phyloP scores from a whole-genome alignment of 2,329 filamentous ascomycete genomes.

The Hymenoscyphus linearis region DNA sequence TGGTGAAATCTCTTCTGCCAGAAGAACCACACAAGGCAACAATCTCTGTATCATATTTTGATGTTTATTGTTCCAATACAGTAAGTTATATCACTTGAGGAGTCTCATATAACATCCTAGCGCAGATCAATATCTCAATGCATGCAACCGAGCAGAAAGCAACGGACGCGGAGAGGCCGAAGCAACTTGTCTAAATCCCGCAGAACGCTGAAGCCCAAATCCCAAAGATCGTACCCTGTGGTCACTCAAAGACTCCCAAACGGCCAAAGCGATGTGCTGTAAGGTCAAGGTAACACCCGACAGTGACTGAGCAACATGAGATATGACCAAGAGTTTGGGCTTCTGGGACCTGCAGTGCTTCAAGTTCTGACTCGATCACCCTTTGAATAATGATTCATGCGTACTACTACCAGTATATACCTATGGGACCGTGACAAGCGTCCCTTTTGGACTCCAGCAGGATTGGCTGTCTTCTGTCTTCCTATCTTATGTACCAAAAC shows the following conservation, averaged over 20 bases:
- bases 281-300: neutral
- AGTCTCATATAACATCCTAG: too few relatives aligned
- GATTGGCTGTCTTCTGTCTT: too few relatives aligned
- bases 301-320: neutral
- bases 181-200: neutral
- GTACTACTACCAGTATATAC: neutral
- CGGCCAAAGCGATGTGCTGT: neutral
- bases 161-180: neutral
- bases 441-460: too few relatives aligned
- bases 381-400: neutral
- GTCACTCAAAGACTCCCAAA: neutral
- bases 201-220: neutral
- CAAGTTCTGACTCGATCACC: neutral
- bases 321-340: neutral
- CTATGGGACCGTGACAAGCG: neutral
- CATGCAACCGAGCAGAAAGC: neutral
- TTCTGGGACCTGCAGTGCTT: neutral
- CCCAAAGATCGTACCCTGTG: neutral
- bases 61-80: neutral
- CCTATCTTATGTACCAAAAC: too few relatives aligned
- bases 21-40: neutral
- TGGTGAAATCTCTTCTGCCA: neutral
- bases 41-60: neutral
- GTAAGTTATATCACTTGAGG: neutral
- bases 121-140: neutral